These are phyloP conservation scores for Pelargonium fulgidum DNA, from an alignment of 441 rosid genomes.

Conservation along the genomic window DNA sequence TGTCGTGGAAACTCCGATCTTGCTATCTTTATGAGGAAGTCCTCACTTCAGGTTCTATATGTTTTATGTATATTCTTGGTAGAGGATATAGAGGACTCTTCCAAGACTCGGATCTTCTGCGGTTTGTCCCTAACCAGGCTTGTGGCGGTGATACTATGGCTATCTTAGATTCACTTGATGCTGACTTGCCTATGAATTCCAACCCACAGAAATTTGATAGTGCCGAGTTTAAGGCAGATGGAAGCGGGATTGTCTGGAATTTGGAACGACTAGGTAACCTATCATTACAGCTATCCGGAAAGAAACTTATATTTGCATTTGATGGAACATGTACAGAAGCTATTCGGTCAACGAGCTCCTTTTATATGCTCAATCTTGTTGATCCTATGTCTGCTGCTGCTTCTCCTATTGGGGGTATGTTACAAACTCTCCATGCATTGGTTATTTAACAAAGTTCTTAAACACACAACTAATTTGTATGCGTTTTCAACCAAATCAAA, in stretches of 20 bases:
- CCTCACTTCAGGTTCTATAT: conserved; percentile 91
- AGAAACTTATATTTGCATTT: conserved; percentile 98
- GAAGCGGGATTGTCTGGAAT: conserved; percentile 99
- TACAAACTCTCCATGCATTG: not conserved
- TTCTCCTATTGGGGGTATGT: conserved; percentile 97
- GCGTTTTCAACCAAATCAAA: not conserved
- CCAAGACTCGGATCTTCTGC: conserved; percentile 92
- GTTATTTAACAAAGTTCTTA: not conserved
- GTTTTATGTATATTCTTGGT: conserved; percentile 98
- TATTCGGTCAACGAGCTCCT: conserved; percentile 71
- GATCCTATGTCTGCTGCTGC: conserved; percentile 99
- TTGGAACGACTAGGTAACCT: conserved; percentile 85
- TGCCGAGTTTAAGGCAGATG: conserved; percentile 77
- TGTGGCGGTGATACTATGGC: conserved; percentile 99
- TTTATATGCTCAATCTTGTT: conserved; percentile 91
- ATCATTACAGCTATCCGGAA: conserved; percentile 88
- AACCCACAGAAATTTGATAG: conserved; percentile 63
- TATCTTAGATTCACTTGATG: conserved; percentile 84
- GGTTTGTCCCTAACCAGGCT: conserved; percentile 98
- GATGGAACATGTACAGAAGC: conserved; percentile 93
- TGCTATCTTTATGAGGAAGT: conserved; percentile 99
- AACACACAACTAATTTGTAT: conserved; percentile 4
- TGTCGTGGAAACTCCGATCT: conserved; percentile 93
- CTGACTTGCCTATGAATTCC: conserved; percentile 60
- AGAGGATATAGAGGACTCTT: conserved; percentile 97